Percentiles rank a stretch among this genome's conserved stretches.
phyloP scores from a whole-genome alignment of 1,284 basidiomycete species.

The Ustilago shanxiensis region DNA sequence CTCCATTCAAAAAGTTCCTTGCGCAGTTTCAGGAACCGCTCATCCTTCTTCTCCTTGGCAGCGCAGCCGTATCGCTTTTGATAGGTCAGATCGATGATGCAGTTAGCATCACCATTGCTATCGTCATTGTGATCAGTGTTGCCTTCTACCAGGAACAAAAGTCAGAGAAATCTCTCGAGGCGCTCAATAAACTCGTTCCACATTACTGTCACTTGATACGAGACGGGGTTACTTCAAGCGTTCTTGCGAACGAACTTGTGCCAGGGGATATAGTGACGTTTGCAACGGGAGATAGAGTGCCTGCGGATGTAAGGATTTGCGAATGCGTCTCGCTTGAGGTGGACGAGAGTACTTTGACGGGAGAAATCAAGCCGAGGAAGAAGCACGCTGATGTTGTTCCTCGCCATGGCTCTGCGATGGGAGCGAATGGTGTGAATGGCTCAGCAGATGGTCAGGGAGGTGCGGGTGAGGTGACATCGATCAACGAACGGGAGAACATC shows the following conservation, averaged over 20 bases:
- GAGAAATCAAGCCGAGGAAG: conserved; percentile 85
- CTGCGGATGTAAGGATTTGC: conserved; percentile 88
- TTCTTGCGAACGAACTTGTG: conserved; percentile 92
- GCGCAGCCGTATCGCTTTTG: conserved; percentile 85
- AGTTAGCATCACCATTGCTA: conserved; percentile 90
- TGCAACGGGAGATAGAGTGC: conserved; percentile 87
- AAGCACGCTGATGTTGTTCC: conserved; percentile 76
- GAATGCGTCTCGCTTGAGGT: conserved; percentile 86
- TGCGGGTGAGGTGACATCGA: conserved; percentile 66
- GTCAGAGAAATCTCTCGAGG: conserved; percentile 93
- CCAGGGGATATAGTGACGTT: conserved; percentile 94
- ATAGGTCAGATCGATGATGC: conserved; percentile 97
- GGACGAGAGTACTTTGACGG: conserved; percentile 94
- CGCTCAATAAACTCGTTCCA: conserved; percentile 94
- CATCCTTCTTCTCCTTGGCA: conserved; percentile 88
- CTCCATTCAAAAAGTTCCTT: conserved; percentile 85
- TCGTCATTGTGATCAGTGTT: conserved; percentile 91
- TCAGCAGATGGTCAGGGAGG: not conserved
- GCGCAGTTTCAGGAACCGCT: conserved; percentile 94
- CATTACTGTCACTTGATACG: conserved; percentile 93
- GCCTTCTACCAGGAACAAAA: conserved; percentile 95
- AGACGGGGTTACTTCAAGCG: conserved; percentile 73
- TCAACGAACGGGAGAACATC: conserved; percentile 89
- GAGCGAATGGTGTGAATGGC: not conserved
- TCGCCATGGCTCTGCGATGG: conserved; percentile 42